Base-by-base conservation (phyloP, 2,329 filamentous ascomycete genomes). In the Trichoderma harzianum region DNA sequence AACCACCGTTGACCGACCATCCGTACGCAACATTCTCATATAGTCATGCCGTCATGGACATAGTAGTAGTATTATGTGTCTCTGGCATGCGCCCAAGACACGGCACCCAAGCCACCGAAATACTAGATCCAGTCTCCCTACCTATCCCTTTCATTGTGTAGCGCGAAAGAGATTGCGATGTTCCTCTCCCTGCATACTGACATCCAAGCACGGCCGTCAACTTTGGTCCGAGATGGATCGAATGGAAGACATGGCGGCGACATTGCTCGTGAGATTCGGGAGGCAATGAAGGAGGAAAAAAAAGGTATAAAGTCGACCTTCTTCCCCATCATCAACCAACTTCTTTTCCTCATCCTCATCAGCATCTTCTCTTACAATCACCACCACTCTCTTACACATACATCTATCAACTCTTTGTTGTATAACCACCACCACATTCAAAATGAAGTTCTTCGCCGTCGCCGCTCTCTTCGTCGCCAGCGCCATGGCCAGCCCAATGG, bases 121-220 rank as follows among this genome's bases (percentile, higher is more conserved):
- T 28, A n/a, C 53, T 43, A 21, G 34, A 58, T 30, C 36, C 18
- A 43, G 26, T 7, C 65, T 58, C 65, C 65, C 65, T 68, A 47
- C 65, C 65, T 68, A 68, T 60, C 65, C 53, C 65, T 68, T 58
- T 24, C 65, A 47, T 32, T 60, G 65, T 68, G 32, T 34, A 58
- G 53, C 51, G 26, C 11, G 10, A 47, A 26, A 6, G 53, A 68
- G 53, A 68, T 68, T 68, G 53, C 32, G 65, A 60, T 68, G 65
- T 16, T n/a, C 53, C 65, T 43, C 64, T 39, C 64, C 65, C 53
- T 68, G 34, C 65, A 21, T 68, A 43, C 18, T 24, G 24, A 24
- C 18, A 26, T n/a, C 34, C 36, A n/a, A 60, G 18, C 18, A 47
- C 26, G 65, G 32, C 53, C 26, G 28, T n/a, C 6, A 39, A 66